Base-by-base conservation (phyloP, 768 basidiomycete species). In the Mycena sanguinolenta region DNA sequence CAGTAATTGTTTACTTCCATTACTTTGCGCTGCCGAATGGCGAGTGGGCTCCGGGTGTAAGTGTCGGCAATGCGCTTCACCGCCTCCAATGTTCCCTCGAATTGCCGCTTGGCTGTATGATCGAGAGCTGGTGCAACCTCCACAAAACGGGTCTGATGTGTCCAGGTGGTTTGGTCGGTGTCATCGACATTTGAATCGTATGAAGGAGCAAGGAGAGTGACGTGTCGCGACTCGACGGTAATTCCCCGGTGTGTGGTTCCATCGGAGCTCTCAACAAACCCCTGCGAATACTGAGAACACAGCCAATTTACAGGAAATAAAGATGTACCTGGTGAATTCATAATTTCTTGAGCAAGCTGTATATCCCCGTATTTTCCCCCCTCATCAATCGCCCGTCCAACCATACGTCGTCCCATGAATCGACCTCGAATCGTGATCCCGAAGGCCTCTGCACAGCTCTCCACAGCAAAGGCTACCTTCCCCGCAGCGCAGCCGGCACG, bases 221-320 rank as follows among this genome's bases (percentile, higher is more conserved):
- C n/a, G n/a, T n/a, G n/a, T n/a, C n/a, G n/a, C n/a, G n/a, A n/a
- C n/a, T n/a, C n/a, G n/a, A n/a, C n/a, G n/a, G n/a, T n/a, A n/a
- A n/a, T 67, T 42, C 75, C 74, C 42, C 73, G 71, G 53, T 77
- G 70, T 2, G 77, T 70, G 17, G 78, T 80, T 25, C 79, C 76
- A 49, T 80, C 75, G 27, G 73, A 73, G 44, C 74, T 75, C 17
- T 77, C 71, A 9, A 74, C 73, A 60, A 77, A 73, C 3, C 74
- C 75, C n/a, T 76, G 52, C 0, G 2, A n/a, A 14, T n/a, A 8
- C 5, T 25, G 2, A 28, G 17, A 4, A 2, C 9, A 39, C 3
- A 42, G 30, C 21, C 28, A 27, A 9, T 28, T 73, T 73, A 53
- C 5, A 58, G 54, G 0, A 69, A 54, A 2, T 69, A 27, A 21